These are phyloP conservation scores for Cryptococcus floricola DNA, from an alignment of 1,284 basidiomycete species.

Conservation along the genomic window DNA sequence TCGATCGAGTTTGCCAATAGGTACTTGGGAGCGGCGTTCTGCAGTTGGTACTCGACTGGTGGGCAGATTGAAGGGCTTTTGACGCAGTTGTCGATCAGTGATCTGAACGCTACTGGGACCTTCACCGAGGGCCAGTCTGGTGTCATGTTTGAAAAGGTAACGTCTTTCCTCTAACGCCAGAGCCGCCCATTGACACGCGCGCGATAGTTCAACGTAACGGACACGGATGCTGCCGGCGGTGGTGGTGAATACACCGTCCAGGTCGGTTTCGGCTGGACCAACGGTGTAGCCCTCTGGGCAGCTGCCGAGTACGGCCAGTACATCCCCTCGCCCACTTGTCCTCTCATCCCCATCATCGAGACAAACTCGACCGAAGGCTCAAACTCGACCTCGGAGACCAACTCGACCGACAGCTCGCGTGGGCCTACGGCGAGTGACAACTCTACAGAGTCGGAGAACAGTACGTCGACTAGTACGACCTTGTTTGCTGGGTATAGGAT, in stretches of 20 bases:
- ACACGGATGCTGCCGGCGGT: constrained; percentile 76
- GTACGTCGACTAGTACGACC: background rate
- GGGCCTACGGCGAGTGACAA: constrained; percentile 12
- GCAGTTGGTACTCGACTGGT: constrained; percentile 79
- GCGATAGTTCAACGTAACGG: constrained; percentile 51
- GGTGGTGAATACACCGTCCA: constrained; percentile 73
- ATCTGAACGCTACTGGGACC: constrained; percentile 68
- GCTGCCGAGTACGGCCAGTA: constrained; percentile 65
- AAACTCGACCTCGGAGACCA: background rate
- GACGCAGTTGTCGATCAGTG: constrained; percentile 62
- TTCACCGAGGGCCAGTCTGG: constrained; percentile 22
- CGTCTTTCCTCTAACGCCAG: background rate
- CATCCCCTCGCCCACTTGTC: constrained; percentile 65
- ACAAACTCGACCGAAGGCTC: constrained; percentile 16
- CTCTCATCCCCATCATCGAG: constrained; percentile 52
- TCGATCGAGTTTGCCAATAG: constrained; percentile 56
- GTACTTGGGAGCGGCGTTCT: constrained; percentile 75
- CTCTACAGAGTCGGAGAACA: background rate
- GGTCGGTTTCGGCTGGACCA: constrained; percentile 70
- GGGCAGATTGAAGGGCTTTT: constrained; percentile 69
- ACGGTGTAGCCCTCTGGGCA: constrained; percentile 72
- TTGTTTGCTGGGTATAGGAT: constrained; percentile 16
- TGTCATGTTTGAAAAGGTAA: constrained; percentile 81
- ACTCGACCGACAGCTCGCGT: background rate
- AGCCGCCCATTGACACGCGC: background rate